Conservation (phyloP, 108 stramenopile genomes). For the Tribonema minus region DNA sequence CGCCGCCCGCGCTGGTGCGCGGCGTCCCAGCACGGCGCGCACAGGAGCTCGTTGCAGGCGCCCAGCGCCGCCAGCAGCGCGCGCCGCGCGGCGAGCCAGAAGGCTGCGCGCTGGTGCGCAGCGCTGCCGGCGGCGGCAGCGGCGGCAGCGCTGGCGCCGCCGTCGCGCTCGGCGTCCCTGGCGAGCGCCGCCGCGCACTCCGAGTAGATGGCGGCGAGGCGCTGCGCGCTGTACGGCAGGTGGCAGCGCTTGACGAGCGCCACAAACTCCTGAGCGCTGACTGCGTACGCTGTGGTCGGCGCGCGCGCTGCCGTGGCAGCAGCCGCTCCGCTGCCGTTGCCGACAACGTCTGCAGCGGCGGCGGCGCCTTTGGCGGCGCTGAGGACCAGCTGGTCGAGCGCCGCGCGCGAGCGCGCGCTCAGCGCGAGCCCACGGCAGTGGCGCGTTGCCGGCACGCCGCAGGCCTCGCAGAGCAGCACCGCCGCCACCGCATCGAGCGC, state of each 20-base stretch:
- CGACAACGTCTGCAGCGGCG: not conserved
- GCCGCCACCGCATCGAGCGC: not conserved
- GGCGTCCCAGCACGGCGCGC: not conserved
- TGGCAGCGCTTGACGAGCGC: not conserved
- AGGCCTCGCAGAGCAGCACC: not conserved
- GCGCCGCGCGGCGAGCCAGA: not conserved
- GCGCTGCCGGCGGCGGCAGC: not conserved
- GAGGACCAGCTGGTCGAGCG: not conserved
- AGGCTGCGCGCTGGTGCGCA: not conserved
- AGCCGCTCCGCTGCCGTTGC: not conserved
- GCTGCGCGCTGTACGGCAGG: constrained; percentile 5
- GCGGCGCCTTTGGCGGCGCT: not conserved
- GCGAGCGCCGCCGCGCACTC: not conserved
- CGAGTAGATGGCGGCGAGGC: not conserved
- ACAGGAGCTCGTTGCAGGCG: not conserved
- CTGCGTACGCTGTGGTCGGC: not conserved
- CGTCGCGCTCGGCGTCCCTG: not conserved
- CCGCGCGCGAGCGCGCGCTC: not conserved
- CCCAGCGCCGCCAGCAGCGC: not conserved
- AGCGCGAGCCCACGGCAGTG: not conserved
- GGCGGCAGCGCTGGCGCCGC: not conserved
- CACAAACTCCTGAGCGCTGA: not conserved
- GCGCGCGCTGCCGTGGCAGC: not conserved
- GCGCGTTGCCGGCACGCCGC: not conserved
- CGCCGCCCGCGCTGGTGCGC: not conserved